phyloP scores from a whole-genome alignment of 2,329 filamentous ascomycete genomes.

The Microascus cirrosus region DNA sequence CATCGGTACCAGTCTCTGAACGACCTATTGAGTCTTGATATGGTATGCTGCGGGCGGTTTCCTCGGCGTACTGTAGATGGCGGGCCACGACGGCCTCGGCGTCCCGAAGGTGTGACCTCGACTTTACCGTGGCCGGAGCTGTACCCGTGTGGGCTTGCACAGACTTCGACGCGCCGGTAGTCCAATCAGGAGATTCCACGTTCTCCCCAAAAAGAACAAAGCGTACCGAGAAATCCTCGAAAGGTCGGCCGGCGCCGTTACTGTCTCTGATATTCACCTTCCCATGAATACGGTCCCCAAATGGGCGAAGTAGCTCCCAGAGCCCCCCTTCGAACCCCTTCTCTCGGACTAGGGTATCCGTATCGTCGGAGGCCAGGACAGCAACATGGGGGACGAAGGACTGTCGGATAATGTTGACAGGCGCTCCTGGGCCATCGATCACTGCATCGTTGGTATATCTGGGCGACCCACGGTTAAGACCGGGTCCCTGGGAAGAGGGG shows the following conservation, averaged over 20 bases:
- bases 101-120: slow-evolving; percentile 34
- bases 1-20: slow-evolving; percentile 31
- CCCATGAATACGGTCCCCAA: slow-evolving; percentile 77
- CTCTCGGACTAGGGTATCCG: slow-evolving; percentile 63
- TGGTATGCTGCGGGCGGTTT: slow-evolving; percentile 28
- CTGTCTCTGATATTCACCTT: slow-evolving; percentile 89
- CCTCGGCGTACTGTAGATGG: slow-evolving; percentile 67
- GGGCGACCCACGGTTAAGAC: slow-evolving; percentile 37
- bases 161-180: slow-evolving; percentile 12
- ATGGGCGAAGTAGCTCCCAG: slow-evolving; percentile 77
- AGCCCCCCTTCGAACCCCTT: slow-evolving; percentile 81
- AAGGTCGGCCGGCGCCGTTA: slow-evolving; percentile 67
- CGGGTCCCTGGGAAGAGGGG: slow-evolving; percentile 47
- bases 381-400: slow-evolving; percentile 85
- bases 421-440: slow-evolving; percentile 38
- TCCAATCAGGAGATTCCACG: slow-evolving; percentile 37
- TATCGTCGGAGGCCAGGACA: slow-evolving; percentile 77
- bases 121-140: slow-evolving; percentile 6
- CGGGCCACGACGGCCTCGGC: slow-evolving; percentile 73
- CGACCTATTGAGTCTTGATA: slow-evolving; percentile 25
- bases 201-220: slow-evolving; percentile 63
- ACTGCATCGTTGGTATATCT: slow-evolving; percentile 31
- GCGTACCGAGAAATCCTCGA: slow-evolving; percentile 83
- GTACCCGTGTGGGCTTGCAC: neutral
- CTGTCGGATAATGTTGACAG: slow-evolving; percentile 59